Percentiles rank a stretch among this genome's conserved stretches.
Evolutionary conservation across 345 rosid genomes (phyloP).

Genomic region (Gossypium longicalyx): DNA sequence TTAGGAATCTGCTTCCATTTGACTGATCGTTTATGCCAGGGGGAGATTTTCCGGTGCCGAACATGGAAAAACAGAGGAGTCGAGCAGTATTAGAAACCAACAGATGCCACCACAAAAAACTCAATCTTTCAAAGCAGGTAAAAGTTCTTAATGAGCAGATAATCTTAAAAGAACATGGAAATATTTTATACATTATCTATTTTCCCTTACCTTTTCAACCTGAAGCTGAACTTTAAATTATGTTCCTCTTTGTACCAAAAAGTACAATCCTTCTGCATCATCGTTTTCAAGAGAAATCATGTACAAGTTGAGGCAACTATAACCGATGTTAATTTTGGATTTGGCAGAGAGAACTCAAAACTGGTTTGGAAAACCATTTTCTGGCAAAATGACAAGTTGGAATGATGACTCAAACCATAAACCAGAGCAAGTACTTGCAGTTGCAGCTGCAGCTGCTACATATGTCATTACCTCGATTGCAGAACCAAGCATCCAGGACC

Average conservation of each 20-base stretch:
- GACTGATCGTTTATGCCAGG: conserved; percentile 24
- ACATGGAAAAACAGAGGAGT: conserved; percentile 21
- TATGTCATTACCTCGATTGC: conserved; percentile 25
- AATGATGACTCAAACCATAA: conserved; percentile 5
- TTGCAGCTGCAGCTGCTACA: conserved; percentile 60
- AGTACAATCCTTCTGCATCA: not conserved
- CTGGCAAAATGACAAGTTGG: conserved; percentile 31
- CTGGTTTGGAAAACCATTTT: conserved; percentile 42
- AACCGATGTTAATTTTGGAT: not conserved
- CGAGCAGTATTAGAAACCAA: conserved; percentile 20
- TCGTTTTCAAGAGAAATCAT: not conserved
- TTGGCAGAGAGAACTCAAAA: conserved; percentile 39
- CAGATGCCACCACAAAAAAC: conserved; percentile 28
- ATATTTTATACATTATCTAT: not conserved
- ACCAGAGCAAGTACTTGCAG: conserved; percentile 33
- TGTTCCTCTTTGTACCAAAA: not conserved
- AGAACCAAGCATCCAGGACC: conserved; percentile 19
- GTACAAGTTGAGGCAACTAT: not conserved
- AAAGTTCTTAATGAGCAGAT: not conserved
- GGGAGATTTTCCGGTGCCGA: conserved; percentile 25
- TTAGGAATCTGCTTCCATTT: not conserved
- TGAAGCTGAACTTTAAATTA: not conserved
- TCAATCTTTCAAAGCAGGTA: conserved; percentile 42
- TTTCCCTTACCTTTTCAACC: not conserved
- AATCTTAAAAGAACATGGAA: too few relatives aligned